A percentile compares a stretch with the other conserved stretches of the same genome.
phyloP scores from a whole-genome alignment of 2,329 filamentous ascomycete genomes.

The Fusarium napiforme region DNA sequence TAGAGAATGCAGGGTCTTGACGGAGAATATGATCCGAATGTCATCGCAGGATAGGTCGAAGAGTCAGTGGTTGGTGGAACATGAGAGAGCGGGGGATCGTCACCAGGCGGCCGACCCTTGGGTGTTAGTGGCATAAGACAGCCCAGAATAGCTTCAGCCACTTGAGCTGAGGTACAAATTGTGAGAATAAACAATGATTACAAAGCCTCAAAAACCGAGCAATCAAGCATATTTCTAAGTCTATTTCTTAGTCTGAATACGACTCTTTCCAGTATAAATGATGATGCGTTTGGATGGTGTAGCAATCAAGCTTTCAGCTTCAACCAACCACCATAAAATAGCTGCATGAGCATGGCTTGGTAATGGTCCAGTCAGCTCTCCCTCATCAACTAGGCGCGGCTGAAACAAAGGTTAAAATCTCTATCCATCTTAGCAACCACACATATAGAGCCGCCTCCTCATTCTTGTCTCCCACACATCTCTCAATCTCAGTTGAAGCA shows the following conservation, averaged over 20 bases:
- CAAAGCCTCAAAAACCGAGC: no score
- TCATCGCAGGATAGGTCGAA: background rate
- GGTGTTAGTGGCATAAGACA: constrained; percentile 9
- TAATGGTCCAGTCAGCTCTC: constrained; percentile 41
- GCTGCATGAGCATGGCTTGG: constrained; percentile 31
- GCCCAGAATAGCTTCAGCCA: constrained; percentile 11
- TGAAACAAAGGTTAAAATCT: constrained; percentile 8
- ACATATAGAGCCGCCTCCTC: constrained; percentile 10
- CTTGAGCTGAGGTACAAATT: background rate
- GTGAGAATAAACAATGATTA: background rate
- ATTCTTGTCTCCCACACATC: background rate
- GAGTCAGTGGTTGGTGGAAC: constrained; percentile 13
- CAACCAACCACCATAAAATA: constrained; percentile 4
- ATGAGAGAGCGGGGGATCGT: constrained; percentile 14
- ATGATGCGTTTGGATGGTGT: background rate
- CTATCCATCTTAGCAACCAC: background rate
- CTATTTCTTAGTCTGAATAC: background rate
- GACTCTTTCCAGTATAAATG: background rate
- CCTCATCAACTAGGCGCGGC: constrained; percentile 10
- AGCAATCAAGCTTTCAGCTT: background rate
- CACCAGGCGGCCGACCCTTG: constrained; percentile 30
- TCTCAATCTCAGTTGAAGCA: background rate
- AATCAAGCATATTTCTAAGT: background rate
- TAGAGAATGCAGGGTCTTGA: background rate
- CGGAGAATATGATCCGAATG: background rate